Percentiles rank a stretch among this genome's conserved stretches.
These are phyloP conservation scores for Cutaneotrichosporon dermatis DNA, from an alignment of 1,284 basidiomycete species.

Conservation along the genomic window DNA sequence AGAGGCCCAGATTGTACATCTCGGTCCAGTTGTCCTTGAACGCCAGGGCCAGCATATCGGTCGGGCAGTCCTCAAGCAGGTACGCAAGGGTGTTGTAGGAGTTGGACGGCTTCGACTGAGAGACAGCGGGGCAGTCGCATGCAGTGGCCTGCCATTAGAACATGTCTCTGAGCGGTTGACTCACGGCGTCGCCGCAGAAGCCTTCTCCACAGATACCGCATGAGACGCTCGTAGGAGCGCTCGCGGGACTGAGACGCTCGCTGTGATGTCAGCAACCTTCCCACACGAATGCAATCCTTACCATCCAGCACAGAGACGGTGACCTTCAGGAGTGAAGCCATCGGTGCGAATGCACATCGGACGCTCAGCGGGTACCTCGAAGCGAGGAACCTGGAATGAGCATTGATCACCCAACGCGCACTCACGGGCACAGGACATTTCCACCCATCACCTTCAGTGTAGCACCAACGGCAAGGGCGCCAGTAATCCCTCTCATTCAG, in stretches of 20 bases:
- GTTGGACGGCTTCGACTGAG: constrained; percentile 13
- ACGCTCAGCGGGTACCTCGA: constrained; percentile 20
- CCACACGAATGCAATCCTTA: neutral
- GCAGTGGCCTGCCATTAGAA: neutral
- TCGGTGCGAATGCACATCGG: constrained; percentile 18
- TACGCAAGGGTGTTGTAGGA: constrained; percentile 12
- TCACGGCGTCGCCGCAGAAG: constrained; percentile 17
- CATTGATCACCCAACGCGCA: neutral
- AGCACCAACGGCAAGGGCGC: constrained; percentile 24
- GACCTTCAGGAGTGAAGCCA: constrained; percentile 22
- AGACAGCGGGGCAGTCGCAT: constrained; percentile 15
- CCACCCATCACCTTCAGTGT: constrained; percentile 22
- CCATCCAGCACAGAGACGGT: constrained; percentile 25
- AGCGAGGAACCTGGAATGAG: constrained; percentile 20
- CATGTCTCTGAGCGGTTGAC: too few species aligned
- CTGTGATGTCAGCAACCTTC: constrained; percentile 7
- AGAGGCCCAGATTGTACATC: constrained; percentile 18
- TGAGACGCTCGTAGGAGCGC: constrained; percentile 12
- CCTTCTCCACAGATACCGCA: constrained; percentile 27
- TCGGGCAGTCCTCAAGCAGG: constrained; percentile 21
- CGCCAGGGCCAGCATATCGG: constrained; percentile 21
- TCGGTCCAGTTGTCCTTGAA: constrained; percentile 30
- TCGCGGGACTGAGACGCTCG: constrained; percentile 18
- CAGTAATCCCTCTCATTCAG: constrained; percentile 18
- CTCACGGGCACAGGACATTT: constrained; percentile 21